Percentiles rank a stretch among this genome's conserved stretches.
Evolutionary conservation across 768 basidiomycete genomes (phyloP).

Genomic region (Tricholoma sp.): DNA sequence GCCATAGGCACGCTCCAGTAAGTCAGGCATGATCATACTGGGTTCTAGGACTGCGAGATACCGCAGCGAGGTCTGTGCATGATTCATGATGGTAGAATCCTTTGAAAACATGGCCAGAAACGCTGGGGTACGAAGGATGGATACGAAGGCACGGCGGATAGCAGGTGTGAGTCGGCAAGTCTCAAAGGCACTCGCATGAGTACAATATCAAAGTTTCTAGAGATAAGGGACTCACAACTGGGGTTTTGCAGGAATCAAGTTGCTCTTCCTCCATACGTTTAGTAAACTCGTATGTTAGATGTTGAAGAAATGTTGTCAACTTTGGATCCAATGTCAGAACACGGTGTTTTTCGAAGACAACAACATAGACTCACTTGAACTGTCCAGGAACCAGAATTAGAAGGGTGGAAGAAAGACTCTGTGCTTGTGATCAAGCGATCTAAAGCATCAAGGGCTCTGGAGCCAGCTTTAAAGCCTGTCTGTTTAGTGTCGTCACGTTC

Average conservation of each 20-base stretch:
- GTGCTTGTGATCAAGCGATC: slow-evolving; percentile 87
- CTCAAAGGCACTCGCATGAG: slow-evolving; percentile 26
- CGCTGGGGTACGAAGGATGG: slow-evolving; percentile 77
- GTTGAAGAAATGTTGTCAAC: slow-evolving; percentile 71
- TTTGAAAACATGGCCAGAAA: slow-evolving; percentile 90
- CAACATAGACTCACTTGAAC: slow-evolving; percentile 36
- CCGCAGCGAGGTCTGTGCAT: slow-evolving; percentile 75
- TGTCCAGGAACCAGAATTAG: slow-evolving; percentile 86
- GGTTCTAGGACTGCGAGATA: slow-evolving; percentile 79
- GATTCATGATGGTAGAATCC: slow-evolving; percentile 75
- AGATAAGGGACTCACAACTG: slow-evolving; percentile 40
- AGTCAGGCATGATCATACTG: slow-evolving; percentile 79
- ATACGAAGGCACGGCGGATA: slow-evolving; percentile 81
- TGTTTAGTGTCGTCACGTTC: slow-evolving; percentile 40
- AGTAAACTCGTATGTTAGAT: slow-evolving; percentile 68
- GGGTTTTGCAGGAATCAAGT: slow-evolving; percentile 71
- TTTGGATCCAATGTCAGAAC: slow-evolving; percentile 19
- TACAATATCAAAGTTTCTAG: neutral
- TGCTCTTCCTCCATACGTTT: slow-evolving; percentile 81
- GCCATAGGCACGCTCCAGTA: slow-evolving; percentile 86
- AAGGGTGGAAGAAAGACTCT: slow-evolving; percentile 94
- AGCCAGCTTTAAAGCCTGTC: slow-evolving; percentile 70
- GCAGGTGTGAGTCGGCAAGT: slow-evolving; percentile 71
- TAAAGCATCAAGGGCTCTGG: slow-evolving; percentile 81
- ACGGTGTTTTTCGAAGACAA: neutral